Conservation (phyloP, 768 basidiomycete species). For the Xerocomus potaroensis region DNA sequence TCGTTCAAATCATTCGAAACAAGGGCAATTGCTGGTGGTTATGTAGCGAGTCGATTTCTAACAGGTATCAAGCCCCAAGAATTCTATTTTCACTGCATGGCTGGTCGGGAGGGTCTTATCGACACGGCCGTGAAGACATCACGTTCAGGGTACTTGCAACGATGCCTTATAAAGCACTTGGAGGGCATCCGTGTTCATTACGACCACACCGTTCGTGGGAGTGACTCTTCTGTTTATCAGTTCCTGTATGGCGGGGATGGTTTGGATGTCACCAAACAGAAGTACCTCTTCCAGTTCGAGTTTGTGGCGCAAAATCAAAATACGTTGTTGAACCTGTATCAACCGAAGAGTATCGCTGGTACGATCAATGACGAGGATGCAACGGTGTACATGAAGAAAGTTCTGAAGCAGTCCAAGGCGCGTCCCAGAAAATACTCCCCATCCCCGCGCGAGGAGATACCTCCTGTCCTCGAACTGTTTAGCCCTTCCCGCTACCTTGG, state of each 20-base stretch:
- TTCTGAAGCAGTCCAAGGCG: constrained; percentile 64
- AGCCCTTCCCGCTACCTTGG: constrained; percentile 80
- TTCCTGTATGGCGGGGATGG: constrained; percentile 97
- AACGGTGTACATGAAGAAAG: constrained; percentile 79
- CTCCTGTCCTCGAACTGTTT: constrained; percentile 71
- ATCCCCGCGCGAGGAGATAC: constrained; percentile 56
- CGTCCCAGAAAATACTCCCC: constrained; percentile 38
- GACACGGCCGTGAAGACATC: constrained; percentile 99
- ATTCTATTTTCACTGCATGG: constrained; percentile 99
- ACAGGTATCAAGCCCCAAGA: constrained; percentile 98
- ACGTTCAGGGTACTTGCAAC: constrained; percentile 95
- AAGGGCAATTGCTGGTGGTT: constrained; percentile 96
- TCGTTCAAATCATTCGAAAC: constrained; percentile 98
- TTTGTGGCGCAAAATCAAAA: constrained; percentile 86
- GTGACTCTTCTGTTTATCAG: constrained; percentile 90
- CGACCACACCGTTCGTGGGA: constrained; percentile 95
- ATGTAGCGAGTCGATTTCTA: constrained; percentile 96
- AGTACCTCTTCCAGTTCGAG: constrained; percentile 90
- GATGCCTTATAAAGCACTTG: constrained; percentile 97
- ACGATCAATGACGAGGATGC: constrained; percentile 67
- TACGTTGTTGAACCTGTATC: constrained; percentile 70
- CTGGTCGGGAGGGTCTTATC: constrained; percentile 96
- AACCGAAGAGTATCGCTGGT: constrained; percentile 53
- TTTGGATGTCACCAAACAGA: constrained; percentile 95
- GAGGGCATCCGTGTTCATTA: constrained; percentile 97